A percentile compares a stretch with the other conserved stretches of the same genome.
Conservation (phyloP, 2,329 filamentous ascomycete genomes). For the Leptographium radiaticola region DNA sequence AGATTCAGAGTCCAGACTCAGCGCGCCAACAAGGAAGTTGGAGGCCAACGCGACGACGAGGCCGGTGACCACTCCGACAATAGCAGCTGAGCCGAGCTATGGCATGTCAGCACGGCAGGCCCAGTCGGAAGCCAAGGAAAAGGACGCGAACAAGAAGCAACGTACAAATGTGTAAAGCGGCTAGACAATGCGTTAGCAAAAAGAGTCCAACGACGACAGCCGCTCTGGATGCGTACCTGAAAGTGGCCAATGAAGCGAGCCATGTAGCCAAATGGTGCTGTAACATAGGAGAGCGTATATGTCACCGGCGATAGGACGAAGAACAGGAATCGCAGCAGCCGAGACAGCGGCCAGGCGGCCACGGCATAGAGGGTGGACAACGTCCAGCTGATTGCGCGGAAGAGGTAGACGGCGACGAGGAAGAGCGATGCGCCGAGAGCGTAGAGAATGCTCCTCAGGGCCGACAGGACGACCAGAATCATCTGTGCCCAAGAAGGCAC, state of each 20-base stretch:
- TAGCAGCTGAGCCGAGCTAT: conserved; percentile 45
- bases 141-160: conserved; percentile 18
- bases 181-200: conserved; percentile 14
- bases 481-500: conserved; percentile 1
- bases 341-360: conserved; percentile 9
- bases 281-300: conserved; percentile 18
- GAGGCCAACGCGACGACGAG: conserved; percentile 44
- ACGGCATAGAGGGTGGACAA: neutral
- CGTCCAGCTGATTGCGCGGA: conserved; percentile 3
- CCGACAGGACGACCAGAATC: conserved; percentile 1
- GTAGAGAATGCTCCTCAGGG: neutral
- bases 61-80: conserved; percentile 54
- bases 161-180: conserved; percentile 31
- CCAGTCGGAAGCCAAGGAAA: conserved; percentile 32
- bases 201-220: neutral
- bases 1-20: conserved; percentile 25
- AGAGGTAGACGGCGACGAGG: neutral
- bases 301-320: conserved; percentile 24
- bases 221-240: conserved; percentile 17
- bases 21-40: conserved; percentile 35
- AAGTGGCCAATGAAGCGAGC: conserved; percentile 16
- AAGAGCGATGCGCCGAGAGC: neutral
- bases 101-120: neutral
- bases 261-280: conserved; percentile 16
- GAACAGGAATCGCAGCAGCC: conserved; percentile 15